phyloP scores from a whole-genome alignment of 805 yeast genomes.

The Sungouiella thailandica region DNA sequence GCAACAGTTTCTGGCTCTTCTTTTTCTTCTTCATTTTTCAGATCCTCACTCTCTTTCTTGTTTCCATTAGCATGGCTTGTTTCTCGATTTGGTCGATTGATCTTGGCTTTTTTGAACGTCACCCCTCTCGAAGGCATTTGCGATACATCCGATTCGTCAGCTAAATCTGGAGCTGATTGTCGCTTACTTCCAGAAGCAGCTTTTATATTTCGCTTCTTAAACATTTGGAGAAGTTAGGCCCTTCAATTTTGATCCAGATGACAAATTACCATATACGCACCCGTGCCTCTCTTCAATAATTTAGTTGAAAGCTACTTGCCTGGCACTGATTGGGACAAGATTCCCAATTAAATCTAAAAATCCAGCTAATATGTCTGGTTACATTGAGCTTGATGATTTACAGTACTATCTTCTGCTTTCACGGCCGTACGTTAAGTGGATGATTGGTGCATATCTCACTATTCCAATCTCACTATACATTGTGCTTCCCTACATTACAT shows the following conservation, averaged over 20 bases:
- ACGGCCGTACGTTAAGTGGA: constrained; percentile 36
- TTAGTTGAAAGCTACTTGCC: no score
- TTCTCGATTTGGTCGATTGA: neutral
- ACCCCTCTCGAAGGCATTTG: neutral
- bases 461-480: constrained; percentile 42
- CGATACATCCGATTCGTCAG: neutral
- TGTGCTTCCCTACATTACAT: constrained; percentile 32
- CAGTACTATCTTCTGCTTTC: neutral
- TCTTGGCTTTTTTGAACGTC: neutral
- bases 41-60: neutral
- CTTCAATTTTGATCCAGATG: neutral
- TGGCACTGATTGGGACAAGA: no score
- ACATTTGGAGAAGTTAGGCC: constrained; percentile 6
- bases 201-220: constrained; percentile 13
- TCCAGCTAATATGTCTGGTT: no score
- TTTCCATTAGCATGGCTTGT: neutral
- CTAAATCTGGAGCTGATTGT: neutral
- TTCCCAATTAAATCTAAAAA: no score
- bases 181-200: neutral
- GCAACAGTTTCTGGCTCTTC: constrained; percentile 3
- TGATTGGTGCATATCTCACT: constrained; percentile 42
- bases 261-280: neutral
- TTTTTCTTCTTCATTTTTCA: neutral
- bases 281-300: neutral
- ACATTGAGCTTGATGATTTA: neutral